Conservation (phyloP, 2,329 filamentous ascomycete species). For the Diaporthe helianthi region DNA sequence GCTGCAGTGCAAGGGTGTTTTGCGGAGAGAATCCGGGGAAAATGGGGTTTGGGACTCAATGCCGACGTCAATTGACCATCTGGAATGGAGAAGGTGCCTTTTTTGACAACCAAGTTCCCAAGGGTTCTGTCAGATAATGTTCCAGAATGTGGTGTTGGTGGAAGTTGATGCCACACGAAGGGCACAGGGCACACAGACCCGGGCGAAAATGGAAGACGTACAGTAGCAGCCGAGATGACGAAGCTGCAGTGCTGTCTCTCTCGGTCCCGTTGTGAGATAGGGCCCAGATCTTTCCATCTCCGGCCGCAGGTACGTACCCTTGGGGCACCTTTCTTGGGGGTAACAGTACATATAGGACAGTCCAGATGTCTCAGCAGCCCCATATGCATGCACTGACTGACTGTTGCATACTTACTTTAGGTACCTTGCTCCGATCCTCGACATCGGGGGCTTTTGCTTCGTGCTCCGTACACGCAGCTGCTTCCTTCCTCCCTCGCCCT, state of each 20-base stretch:
- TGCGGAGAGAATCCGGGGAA: conserved; percentile 36
- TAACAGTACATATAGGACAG: no score
- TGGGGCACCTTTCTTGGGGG: not conserved
- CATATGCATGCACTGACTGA: not conserved
- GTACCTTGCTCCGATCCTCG: not conserved
- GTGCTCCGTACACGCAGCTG: not conserved
- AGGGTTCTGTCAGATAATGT: not conserved
- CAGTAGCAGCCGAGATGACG: conserved; percentile 10
- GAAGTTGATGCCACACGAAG: conserved; percentile 14
- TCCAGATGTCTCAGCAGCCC: not conserved
- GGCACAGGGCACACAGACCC: not conserved
- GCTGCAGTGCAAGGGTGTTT: conserved; percentile 29
- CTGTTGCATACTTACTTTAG: no score
- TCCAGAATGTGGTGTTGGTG: conserved; percentile 9
- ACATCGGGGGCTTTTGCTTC: conserved; percentile 13
- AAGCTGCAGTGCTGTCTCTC: conserved; percentile 3
- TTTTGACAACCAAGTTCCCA: conserved; percentile 16
- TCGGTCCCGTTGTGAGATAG: conserved; percentile 10
- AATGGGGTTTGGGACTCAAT: conserved; percentile 29
- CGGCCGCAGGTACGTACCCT: conserved; percentile 10
- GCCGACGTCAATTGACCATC: conserved; percentile 30
- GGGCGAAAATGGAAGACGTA: not conserved
- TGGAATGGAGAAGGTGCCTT: not conserved
- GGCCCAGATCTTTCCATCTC: conserved; percentile 11
- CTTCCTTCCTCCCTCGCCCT: not conserved